A percentile compares a stretch with the other conserved stretches of the same genome.
Evolutionary conservation across 495 filamentous ascomycete genomes (phyloP).

Genomic region (Hypoxylon crocopeplum): DNA sequence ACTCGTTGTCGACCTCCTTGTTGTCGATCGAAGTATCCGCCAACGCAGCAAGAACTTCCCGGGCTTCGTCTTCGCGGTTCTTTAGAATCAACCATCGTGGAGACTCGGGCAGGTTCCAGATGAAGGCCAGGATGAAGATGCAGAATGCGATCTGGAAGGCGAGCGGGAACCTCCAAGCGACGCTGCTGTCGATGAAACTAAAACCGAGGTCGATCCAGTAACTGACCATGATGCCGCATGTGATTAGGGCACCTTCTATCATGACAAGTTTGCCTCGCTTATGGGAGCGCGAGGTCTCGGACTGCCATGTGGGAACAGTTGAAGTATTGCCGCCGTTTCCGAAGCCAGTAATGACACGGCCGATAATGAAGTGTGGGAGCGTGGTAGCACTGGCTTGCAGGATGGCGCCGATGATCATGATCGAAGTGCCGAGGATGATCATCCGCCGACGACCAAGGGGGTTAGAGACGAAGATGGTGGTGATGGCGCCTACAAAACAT

Average conservation of each 20-base stretch:
- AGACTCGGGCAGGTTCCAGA: conserved; percentile 73
- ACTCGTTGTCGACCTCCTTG: conserved; percentile 65
- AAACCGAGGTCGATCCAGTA: conserved; percentile 82
- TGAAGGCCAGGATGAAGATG: conserved; percentile 62
- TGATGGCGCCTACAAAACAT: conserved; percentile 73
- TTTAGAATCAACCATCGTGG: conserved; percentile 78
- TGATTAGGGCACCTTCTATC: conserved; percentile 77
- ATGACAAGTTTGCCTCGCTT: conserved; percentile 79
- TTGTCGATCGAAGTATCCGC: conserved; percentile 61
- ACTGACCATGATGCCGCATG: conserved; percentile 72
- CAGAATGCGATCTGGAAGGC: conserved; percentile 77
- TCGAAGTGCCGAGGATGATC: conserved; percentile 72
- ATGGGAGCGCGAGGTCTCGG: conserved; percentile 77
- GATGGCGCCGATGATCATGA: conserved; percentile 73
- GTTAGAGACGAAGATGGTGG: conserved; percentile 75
- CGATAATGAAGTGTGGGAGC: conserved; percentile 69
- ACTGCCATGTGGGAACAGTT: conserved; percentile 78
- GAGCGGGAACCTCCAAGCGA: conserved; percentile 78
- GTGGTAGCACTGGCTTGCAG: conserved; percentile 67
- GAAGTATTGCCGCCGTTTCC: conserved; percentile 68
- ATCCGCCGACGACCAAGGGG: conserved; percentile 71
- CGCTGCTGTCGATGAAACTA: conserved; percentile 66
- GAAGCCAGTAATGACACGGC: conserved; percentile 70
- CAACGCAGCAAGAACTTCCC: conserved; percentile 67
- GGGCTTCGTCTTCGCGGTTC: conserved; percentile 69